Conservation (phyloP, 768 basidiomycete genomes). For the Dioszegia hungarica region DNA sequence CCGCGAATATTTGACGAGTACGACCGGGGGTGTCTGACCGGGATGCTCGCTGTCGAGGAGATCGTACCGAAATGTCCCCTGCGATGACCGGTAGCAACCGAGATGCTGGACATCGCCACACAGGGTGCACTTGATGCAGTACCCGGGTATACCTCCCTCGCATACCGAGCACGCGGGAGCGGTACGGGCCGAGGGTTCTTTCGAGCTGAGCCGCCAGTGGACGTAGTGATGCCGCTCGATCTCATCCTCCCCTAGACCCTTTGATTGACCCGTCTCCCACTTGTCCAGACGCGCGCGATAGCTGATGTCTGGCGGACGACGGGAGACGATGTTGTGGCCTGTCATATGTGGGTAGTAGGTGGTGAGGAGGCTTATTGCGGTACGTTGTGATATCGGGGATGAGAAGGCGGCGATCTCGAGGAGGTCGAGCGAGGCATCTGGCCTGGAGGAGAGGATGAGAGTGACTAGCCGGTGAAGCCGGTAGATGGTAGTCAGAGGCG, state of each 20-base stretch:
- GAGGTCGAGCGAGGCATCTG: conserved; percentile 66
- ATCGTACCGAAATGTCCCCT: conserved; percentile 55
- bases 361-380: conserved; percentile 58
- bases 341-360: conserved; percentile 65
- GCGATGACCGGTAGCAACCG: conserved; percentile 69
- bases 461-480: conserved; percentile 58
- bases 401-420: conserved; percentile 69
- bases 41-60: conserved; percentile 12
- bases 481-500: conserved; percentile 51
- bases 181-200: not conserved
- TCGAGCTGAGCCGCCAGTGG: conserved; percentile 29
- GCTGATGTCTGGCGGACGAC: conserved; percentile 51
- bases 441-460: conserved; percentile 58
- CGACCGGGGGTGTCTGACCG: conserved; percentile 7
- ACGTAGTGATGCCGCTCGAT: conserved; percentile 25
- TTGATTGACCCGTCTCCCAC: conserved; percentile 33
- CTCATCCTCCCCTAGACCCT: conserved; percentile 22
- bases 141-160: conserved; percentile 57
- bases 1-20: conserved; percentile 19
- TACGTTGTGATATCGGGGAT: conserved; percentile 55
- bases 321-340: conserved; percentile 63
- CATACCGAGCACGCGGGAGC: conserved; percentile 56
- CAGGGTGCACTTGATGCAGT: conserved; percentile 66
- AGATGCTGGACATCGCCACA: conserved; percentile 70
- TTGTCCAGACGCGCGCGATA: conserved; percentile 29